A percentile compares a stretch with the other conserved stretches of the same genome.
These are phyloP conservation scores for Coemansia sp. DNA, from an alignment of 192 early-diverging fungal genomes.

Conservation along the genomic window DNA sequence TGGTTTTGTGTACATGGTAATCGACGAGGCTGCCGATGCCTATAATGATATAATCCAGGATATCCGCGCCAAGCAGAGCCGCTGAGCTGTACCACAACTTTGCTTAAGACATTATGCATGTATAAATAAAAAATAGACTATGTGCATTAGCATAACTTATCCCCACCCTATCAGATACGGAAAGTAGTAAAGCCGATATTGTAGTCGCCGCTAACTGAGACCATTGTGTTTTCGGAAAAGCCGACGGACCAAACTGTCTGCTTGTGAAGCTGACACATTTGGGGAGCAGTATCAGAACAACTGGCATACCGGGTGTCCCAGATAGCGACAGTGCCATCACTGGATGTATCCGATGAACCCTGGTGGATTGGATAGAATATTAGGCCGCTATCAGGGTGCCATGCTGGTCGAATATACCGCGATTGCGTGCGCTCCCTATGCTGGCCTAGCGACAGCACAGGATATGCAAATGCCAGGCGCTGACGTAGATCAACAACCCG, in stretches of 20 bases:
- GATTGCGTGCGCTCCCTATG: slow-evolving; percentile 18
- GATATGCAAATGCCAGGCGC: not conserved
- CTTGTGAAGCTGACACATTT: slow-evolving; percentile 19
- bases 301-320: slow-evolving; percentile 36
- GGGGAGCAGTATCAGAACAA: slow-evolving; percentile 17
- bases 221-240: slow-evolving; percentile 26
- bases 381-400: slow-evolving; percentile 37
- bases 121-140: not conserved
- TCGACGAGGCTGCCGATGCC: slow-evolving; percentile 40
- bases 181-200: slow-evolving; percentile 35
- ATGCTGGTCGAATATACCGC: slow-evolving; percentile 30
- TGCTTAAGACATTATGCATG: not conserved
- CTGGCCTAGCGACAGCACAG: slow-evolving; percentile 22
- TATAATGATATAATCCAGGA: slow-evolving; percentile 42
- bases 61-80: slow-evolving; percentile 10
- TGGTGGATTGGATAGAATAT: slow-evolving; percentile 28
- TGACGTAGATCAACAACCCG: slow-evolving; percentile 28
- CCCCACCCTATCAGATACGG: slow-evolving; percentile 5
- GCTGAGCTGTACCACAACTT: not conserved
- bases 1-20: slow-evolving; percentile 50
- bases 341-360: not conserved
- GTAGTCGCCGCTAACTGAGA: slow-evolving; percentile 23
- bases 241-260: slow-evolving; percentile 21
- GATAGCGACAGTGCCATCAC: slow-evolving; percentile 18
- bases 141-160: not conserved